Evolutionary conservation across 192 early-diverging fungal species (phyloP).

Genomic region (Neocallimastix lanati): DNA sequence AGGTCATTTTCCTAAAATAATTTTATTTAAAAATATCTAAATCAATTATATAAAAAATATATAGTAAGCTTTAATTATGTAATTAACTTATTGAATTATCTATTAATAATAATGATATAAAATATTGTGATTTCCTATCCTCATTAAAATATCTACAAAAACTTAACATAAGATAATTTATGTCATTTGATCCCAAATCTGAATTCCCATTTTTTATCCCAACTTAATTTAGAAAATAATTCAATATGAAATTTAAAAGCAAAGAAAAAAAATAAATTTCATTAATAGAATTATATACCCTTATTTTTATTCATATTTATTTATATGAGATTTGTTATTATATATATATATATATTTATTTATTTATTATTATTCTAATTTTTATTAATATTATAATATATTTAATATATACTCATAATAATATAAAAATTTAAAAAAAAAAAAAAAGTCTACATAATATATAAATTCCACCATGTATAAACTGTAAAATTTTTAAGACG

Average conservation of each 20-base stretch:
- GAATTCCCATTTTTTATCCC: slow-evolving; percentile 23
- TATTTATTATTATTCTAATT: not conserved
- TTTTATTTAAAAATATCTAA: too few species aligned
- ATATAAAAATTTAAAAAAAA: slow-evolving; percentile 2
- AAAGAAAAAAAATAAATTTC: slow-evolving; percentile 20
- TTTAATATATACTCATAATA: too few species aligned
- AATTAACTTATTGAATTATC: slow-evolving; percentile 24
- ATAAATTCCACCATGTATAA: too few species aligned
- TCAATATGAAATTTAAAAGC: slow-evolving; percentile 15
- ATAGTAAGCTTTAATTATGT: slow-evolving; percentile 12
- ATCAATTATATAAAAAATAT: slow-evolving; percentile 30
- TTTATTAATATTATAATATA: slow-evolving; percentile 1
- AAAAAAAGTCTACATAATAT: too few species aligned
- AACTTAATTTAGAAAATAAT: slow-evolving; percentile 35
- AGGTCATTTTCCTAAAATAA: too few species aligned
- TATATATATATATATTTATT: too few species aligned
- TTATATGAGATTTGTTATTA: too few species aligned
- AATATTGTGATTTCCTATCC: slow-evolving; percentile 19
- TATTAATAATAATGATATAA: slow-evolving; percentile 34
- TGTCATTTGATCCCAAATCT: slow-evolving; percentile 11
- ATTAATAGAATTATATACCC: slow-evolving; percentile 34
- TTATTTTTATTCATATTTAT: too few species aligned
- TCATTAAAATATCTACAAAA: slow-evolving; percentile 17
- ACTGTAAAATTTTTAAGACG: too few species aligned
- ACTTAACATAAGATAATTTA: slow-evolving; percentile 27